A percentile compares a stretch with the other conserved stretches of the same genome.
Evolutionary conservation across 2,329 filamentous ascomycete species (phyloP).

Genomic region (Ophidiomyces ophidiicola): DNA sequence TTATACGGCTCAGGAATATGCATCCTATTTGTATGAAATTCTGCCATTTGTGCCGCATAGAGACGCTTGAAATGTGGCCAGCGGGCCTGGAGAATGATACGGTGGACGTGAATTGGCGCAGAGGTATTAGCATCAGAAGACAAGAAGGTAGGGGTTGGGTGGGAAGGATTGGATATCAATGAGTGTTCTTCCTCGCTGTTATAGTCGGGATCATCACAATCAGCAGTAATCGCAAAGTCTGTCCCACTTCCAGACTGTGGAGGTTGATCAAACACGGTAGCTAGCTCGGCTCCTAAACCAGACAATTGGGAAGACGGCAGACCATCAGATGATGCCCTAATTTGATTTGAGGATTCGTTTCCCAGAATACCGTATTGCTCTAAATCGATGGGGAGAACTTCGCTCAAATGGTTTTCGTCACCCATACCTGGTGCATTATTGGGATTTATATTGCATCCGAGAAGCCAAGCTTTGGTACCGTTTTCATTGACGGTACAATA

Average conservation of each 20-base stretch:
- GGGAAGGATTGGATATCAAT: constrained; percentile 29
- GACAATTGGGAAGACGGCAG: constrained; percentile 41
- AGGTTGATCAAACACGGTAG: constrained; percentile 72
- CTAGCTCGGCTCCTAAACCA: constrained; percentile 72
- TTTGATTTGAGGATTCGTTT: constrained; percentile 47
- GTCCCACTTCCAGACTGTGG: constrained; percentile 75
- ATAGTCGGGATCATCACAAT: constrained; percentile 50
- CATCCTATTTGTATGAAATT: constrained; percentile 95
- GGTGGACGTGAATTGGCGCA: constrained; percentile 82
- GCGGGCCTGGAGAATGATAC: constrained; percentile 81
- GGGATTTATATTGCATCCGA: constrained; percentile 76
- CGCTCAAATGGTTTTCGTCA: constrained; percentile 83
- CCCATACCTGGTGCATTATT: constrained; percentile 54
- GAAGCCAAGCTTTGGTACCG: constrained; percentile 88
- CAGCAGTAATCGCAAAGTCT: constrained; percentile 83
- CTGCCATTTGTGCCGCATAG: constrained; percentile 88
- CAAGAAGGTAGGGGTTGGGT: constrained; percentile 25
- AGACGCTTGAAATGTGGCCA: constrained; percentile 95
- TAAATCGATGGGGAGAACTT: constrained; percentile 87
- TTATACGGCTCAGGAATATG: constrained; percentile 94
- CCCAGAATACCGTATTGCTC: constrained; percentile 83
- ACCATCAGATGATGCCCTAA: constrained; percentile 42
- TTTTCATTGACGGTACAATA: constrained; percentile 95
- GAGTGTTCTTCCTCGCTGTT: constrained; percentile 55
- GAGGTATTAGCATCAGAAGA: constrained; percentile 46